Percentiles rank a stretch among this genome's conserved stretches.
phyloP scores from a whole-genome alignment of 257 asterid genomes.

The Solanum chilense region DNA sequence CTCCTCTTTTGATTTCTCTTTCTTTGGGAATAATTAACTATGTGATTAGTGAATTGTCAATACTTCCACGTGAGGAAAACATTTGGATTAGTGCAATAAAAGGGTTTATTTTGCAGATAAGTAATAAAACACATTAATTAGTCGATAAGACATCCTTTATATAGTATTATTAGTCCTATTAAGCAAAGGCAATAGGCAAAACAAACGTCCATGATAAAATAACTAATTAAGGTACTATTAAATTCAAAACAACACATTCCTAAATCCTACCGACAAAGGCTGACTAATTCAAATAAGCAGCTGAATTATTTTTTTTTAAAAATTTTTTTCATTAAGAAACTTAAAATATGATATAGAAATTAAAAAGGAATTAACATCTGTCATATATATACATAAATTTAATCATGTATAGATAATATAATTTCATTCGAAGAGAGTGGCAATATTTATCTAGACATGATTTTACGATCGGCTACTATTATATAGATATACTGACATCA shows the following conservation, averaged over 20 bases:
- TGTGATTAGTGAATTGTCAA: not conserved
- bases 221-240: not conserved
- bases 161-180: not conserved
- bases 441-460: not conserved
- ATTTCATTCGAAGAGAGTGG: not conserved
- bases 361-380: not conserved
- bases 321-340: fast-evolving
- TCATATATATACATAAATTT: not conserved
- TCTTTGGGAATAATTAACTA: not conserved
- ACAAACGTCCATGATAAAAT: not conserved
- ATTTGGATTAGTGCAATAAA: not conserved
- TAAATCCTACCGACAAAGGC: not conserved
- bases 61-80: not conserved
- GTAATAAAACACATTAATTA: not conserved
- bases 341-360: not conserved
- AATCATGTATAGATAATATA: not conserved
- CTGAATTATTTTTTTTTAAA: fast-evolving
- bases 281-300: not conserved
- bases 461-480: not conserved
- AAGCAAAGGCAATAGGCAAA: not conserved
- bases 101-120: not conserved
- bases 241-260: not conserved
- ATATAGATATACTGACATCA: not conserved
- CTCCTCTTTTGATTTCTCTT: not conserved
- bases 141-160: not conserved